Conservation (phyloP, 257 asterid species). For the Nicotiana attenuata region DNA sequence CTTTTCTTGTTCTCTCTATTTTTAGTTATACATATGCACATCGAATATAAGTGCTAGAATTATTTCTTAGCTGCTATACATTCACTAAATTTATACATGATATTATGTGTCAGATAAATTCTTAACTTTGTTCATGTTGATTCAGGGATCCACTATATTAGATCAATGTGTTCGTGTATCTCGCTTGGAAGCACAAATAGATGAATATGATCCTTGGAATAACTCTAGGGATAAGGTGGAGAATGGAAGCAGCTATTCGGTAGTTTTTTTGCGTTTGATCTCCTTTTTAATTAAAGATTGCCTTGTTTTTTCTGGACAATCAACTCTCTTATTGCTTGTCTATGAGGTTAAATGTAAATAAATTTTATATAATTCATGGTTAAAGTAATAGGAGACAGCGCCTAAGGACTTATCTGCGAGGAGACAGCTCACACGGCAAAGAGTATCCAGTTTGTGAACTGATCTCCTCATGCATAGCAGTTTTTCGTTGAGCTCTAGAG, state of each 20-base stretch:
- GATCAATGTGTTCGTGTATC: conserved; percentile 21
- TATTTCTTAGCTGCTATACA: background rate
- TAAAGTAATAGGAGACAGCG: background rate
- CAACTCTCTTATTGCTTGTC: background rate
- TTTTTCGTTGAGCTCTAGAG: background rate
- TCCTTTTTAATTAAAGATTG: background rate
- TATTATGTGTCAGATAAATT: background rate
- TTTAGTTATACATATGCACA: background rate
- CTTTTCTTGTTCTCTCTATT: background rate
- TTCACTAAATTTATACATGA: background rate
- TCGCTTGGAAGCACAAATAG: conserved; percentile 17
- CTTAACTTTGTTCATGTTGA: background rate
- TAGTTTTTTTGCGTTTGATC: conserved; percentile 3
- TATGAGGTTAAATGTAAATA: background rate
- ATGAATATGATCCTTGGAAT: conserved; percentile 16
- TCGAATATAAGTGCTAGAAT: background rate
- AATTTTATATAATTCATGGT: background rate
- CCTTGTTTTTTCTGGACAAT: background rate
- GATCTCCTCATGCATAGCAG: background rate
- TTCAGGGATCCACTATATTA: conserved; percentile 29
- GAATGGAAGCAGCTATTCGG: conserved; percentile 16
- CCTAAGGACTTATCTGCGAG: background rate
- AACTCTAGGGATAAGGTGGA: conserved; percentile 1
- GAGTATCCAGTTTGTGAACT: background rate
- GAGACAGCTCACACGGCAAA: background rate